phyloP scores from a whole-genome alignment of 257 asterid genomes.

The Petunia axillaris region DNA sequence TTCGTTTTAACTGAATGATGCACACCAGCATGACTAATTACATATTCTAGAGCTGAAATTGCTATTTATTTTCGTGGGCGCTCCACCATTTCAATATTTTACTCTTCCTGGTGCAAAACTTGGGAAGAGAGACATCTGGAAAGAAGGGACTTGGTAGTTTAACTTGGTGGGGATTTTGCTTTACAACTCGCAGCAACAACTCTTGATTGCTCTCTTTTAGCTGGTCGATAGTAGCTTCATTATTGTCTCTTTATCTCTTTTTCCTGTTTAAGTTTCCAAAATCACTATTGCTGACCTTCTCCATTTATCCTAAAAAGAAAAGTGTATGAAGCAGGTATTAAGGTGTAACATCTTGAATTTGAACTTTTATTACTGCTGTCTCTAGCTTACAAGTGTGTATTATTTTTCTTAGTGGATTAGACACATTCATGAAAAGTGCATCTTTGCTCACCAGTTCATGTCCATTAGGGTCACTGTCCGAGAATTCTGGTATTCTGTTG shows the following conservation, averaged over 20 bases:
- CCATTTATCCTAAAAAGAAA: constrained; percentile 20
- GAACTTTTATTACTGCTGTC: constrained; percentile 9
- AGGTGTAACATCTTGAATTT: constrained; percentile 14
- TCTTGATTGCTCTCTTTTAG: constrained; percentile 23
- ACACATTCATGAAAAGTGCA: background rate
- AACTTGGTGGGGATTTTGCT: constrained; percentile 19
- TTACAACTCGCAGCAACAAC: background rate
- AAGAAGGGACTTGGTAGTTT: constrained; percentile 24
- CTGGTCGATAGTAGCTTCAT: constrained; percentile 15
- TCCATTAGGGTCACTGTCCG: constrained; percentile 25
- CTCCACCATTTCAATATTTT: constrained; percentile 29
- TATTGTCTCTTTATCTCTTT: background rate
- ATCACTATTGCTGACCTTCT: constrained; percentile 6
- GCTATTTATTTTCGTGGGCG: constrained; percentile 33
- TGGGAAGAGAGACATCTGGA: constrained; percentile 38
- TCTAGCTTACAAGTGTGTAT: constrained; percentile 14
- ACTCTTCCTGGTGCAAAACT: constrained; percentile 23
- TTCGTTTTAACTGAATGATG: background rate
- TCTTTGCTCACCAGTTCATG: constrained; percentile 21
- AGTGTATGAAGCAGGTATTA: constrained; percentile 28
- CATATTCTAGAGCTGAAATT: constrained; percentile 26
- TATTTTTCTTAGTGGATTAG: constrained; percentile 23
- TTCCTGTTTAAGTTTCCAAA: background rate
- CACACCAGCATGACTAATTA: constrained; percentile 6
- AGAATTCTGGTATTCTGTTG: background rate